Base-by-base conservation (phyloP, 371 early-diverging fungal species). In the Rhizomucor pusillus region DNA sequence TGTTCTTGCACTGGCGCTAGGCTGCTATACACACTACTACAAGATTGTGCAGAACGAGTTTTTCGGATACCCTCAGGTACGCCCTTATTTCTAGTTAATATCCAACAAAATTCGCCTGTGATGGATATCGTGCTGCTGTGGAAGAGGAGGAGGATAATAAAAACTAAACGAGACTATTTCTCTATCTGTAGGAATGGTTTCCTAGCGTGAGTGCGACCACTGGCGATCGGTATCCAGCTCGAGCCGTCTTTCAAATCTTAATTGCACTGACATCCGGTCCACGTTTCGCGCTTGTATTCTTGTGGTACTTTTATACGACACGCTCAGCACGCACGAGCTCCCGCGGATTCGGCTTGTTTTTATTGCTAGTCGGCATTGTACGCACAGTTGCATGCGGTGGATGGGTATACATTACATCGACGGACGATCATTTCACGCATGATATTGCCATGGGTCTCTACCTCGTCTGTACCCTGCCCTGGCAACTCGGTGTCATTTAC, bases 201-300 rank as follows among this genome's bases (percentile, higher is more conserved):
- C 92, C 92, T 39, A 90, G 90, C 57, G 90, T 91, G 2, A 87
- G 87, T 56, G 90, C 90, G 0, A 81, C 88, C 0, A 90, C 88
- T 20, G 92, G 92, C 48, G 92, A 91, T 65, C 66, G 89, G 57
- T 91, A 88, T 63, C 92, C 89, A 11, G 90, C 85, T 5, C 75
- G 90, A 34, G 82, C 81, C 52, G 71, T 90, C 24, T 91, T 90
- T 54, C 90, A 91, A 73, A 77, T 90, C 39, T 69, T 90, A 33
- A 90, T 90, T 62, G 92, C 90, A 4, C 62, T 90, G 56, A 81
- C 88, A 1, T 77, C 86, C 11, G 84, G 87, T 5, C 80, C 87
- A 11, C 84, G 90, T 20, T 84, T 91, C 62, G 68, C 82, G 20
- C 73, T 90, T 43, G 77, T 88, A 23, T 66, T 79, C 46, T 65